Evolutionary conservation across 148 eudicot species (phyloP).

Genomic region (Rhododendron vialii): DNA sequence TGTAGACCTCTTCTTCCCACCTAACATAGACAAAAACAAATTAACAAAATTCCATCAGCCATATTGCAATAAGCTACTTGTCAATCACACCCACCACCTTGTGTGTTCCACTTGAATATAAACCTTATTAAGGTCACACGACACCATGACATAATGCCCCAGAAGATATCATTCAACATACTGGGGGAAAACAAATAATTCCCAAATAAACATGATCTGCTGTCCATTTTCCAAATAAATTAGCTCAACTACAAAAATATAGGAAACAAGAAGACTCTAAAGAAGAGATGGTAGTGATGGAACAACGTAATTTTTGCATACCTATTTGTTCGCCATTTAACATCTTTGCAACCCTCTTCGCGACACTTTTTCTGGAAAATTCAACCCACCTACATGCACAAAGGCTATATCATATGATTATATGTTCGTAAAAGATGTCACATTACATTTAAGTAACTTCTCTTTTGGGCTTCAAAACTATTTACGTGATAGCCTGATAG

Average conservation of each 20-base stretch:
- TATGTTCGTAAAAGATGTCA: not conserved
- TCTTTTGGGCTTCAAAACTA: not conserved
- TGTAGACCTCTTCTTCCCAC: constrained; percentile 83
- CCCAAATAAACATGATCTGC: not conserved
- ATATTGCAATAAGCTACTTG: not conserved
- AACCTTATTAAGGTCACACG: not conserved
- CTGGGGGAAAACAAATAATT: not conserved
- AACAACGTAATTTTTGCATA: constrained; percentile 14
- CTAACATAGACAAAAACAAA: constrained; percentile 25
- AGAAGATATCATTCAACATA: not conserved
- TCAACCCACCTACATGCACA: constrained; percentile 88
- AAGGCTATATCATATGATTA: not conserved
- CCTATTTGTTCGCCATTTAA: constrained; percentile 89
- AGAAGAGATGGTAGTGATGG: too few species aligned
- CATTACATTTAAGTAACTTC: not conserved
- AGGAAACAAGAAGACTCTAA: not conserved
- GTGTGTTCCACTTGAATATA: not conserved
- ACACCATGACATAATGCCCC: not conserved
- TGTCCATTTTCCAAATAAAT: not conserved
- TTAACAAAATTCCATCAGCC: constrained; percentile 1
- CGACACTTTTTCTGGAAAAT: constrained; percentile 63
- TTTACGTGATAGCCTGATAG: not conserved
- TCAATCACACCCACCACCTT: not conserved
- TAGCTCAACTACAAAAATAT: not conserved
- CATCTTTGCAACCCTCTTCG: constrained; percentile 71